Evolutionary conservation across 257 asterid species (phyloP).

Genomic region (Pogostemon cablin): DNA sequence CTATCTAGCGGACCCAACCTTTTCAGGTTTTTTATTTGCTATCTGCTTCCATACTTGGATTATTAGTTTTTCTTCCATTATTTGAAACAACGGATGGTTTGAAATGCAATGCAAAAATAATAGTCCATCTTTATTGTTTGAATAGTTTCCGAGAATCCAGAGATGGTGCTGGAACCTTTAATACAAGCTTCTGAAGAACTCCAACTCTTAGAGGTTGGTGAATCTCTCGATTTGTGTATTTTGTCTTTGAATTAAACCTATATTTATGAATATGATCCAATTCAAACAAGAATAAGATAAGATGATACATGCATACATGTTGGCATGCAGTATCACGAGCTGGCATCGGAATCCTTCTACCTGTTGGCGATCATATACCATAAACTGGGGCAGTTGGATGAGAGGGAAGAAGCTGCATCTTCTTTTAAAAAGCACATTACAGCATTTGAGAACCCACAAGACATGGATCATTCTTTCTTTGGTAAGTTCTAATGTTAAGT

Average conservation of each 20-base stretch:
- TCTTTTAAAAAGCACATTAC: conserved; percentile 71
- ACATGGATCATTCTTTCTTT: conserved; percentile 39
- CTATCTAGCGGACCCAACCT: conserved; percentile 71
- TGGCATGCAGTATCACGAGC: conserved; percentile 69
- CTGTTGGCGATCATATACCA: conserved; percentile 78
- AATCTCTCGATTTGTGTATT: conserved; percentile 5
- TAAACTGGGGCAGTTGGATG: conserved; percentile 67
- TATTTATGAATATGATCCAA: no score
- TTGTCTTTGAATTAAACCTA: background rate
- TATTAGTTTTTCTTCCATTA: background rate
- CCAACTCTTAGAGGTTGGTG: conserved; percentile 80
- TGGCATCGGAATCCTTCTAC: conserved; percentile 89
- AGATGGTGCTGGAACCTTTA: conserved; percentile 72
- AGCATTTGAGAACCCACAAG: conserved; percentile 67
- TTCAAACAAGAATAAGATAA: background rate
- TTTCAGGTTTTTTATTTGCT: conserved; percentile 59
- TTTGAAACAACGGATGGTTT: conserved; percentile 12
- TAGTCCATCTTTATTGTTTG: conserved; percentile 28
- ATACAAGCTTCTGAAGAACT: conserved; percentile 89
- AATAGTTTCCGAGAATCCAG: conserved; percentile 68
- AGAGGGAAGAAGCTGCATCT: conserved; percentile 84
- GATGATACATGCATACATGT: conserved; percentile 10
- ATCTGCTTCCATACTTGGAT: conserved; percentile 22
- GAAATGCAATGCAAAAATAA: background rate
- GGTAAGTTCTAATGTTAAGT: conserved; percentile 22